Percentiles rank a stretch among this genome's conserved stretches.
phyloP scores from a whole-genome alignment of 2,329 filamentous ascomycete species.

The Emergomyces pasteurianus region DNA sequence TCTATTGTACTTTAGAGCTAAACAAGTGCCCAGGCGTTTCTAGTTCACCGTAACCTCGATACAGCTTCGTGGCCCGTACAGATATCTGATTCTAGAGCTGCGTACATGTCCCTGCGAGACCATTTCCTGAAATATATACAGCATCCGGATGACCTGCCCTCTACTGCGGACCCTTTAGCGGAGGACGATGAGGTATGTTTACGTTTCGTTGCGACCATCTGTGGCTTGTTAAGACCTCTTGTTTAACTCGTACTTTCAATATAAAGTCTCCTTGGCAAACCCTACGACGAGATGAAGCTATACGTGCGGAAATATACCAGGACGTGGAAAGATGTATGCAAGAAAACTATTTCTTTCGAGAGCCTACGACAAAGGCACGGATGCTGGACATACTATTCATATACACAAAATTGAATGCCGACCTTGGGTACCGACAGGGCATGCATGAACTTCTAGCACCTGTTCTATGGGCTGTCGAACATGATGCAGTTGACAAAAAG shows the following conservation, averaged over 20 bases:
- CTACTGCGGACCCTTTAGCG: slow-evolving; percentile 68
- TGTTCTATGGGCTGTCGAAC: slow-evolving; percentile 69
- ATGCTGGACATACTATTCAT: slow-evolving; percentile 86
- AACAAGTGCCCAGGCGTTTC: slow-evolving; percentile 51
- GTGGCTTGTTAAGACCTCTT: slow-evolving; percentile 11
- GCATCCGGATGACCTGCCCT: slow-evolving; percentile 67
- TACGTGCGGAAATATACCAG: slow-evolving; percentile 81
- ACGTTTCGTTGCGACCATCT: slow-evolving; percentile 13
- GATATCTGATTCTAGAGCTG: slow-evolving; percentile 55
- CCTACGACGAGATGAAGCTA: slow-evolving; percentile 69
- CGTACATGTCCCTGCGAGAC: slow-evolving; percentile 60
- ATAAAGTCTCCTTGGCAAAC: slow-evolving; percentile 89
- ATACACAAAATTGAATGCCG: slow-evolving; percentile 84
- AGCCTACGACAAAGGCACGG: slow-evolving; percentile 63
- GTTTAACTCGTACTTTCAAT: slow-evolving; percentile 37
- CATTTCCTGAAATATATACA: slow-evolving; percentile 74
- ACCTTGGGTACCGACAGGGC: slow-evolving; percentile 85
- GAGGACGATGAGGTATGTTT: slow-evolving; percentile 58
- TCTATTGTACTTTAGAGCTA: slow-evolving; percentile 3
- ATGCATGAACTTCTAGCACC: slow-evolving; percentile 96
- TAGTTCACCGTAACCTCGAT: slow-evolving; percentile 60
- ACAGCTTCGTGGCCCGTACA: slow-evolving; percentile 55
- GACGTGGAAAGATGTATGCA: slow-evolving; percentile 86
- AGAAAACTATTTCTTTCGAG: slow-evolving; percentile 81
- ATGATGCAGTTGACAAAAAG: slow-evolving; percentile 58